Evolutionary conservation across 495 filamentous ascomycete genomes (phyloP), one percentile per base, ranked within the genome.

Genomic region (Penicillium macrosclerotiorum): DNA sequence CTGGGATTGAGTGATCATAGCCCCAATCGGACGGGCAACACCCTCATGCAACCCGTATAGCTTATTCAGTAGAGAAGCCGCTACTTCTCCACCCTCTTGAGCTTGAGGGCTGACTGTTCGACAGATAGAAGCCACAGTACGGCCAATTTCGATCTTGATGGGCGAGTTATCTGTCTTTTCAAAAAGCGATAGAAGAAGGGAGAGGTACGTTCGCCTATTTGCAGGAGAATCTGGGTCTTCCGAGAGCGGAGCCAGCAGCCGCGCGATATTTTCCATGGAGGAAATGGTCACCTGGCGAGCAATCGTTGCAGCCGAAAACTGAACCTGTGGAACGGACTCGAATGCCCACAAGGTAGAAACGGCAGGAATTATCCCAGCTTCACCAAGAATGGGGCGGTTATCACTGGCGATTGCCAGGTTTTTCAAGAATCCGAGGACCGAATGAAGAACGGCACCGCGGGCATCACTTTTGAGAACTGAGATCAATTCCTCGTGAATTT

Each of bases 131-230:
- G 78, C 76, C 27, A 84, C 62, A 7, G 77, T 79, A 23, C 88
- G 82, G 4, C 85, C 81, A 41, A 86, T 81, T 53, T 93, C 88
- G 8, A 82, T 84, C 63, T 84, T 86, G 16, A 80, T 88, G 3
- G 86, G 84, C 5, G 67, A 51, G 6, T 78, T 77, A 35, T 84
- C 79, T 3, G 80, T 72, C 27, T 79, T 77, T 18, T 71, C 64
- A 43, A 79, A 81, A 0, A 88, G 71, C 5, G 69, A 68, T 19
- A 83, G 66, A 1, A 92, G 72, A 13, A 79, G 48, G 2, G 83
- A 79, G n/a, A 88, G 65, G 25, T 75, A 78, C n/a, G 76, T 78
- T 20, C 62, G 54, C 17, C 54, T 53, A 38, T 74, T 42, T 6
- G 63, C 67, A 0, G 75, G 66, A 5, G 71, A 65, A 27, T 69